Conservation (phyloP, 139 green algal genomes). For the Trebouxia sp. region DNA sequence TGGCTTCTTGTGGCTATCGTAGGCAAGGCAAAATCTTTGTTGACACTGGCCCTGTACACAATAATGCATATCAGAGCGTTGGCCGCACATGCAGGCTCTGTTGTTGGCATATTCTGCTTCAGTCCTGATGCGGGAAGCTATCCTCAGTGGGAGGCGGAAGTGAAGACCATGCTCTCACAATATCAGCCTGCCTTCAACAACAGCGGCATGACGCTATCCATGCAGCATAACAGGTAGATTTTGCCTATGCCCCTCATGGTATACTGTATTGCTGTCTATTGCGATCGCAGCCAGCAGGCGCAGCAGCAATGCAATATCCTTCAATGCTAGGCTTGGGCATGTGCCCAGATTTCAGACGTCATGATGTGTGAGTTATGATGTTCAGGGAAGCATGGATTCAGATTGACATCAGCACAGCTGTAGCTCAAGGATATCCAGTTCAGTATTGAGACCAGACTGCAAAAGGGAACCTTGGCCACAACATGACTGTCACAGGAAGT, state of each 20-base stretch:
- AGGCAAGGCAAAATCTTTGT: not conserved
- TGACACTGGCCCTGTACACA: too few relatives aligned
- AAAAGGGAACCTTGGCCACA: too few relatives aligned
- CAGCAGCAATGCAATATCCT: too few relatives aligned
- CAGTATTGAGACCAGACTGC: not conserved
- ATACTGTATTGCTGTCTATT: too few relatives aligned
- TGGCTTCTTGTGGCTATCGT: not conserved
- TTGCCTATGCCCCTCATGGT: too few relatives aligned
- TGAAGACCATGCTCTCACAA: not conserved
- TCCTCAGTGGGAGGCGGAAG: constrained; percentile 9
- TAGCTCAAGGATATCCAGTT: not conserved
- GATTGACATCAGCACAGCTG: not conserved
- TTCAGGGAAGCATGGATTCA: not conserved
- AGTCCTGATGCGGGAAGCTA: constrained; percentile 9
- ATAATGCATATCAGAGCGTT: too few relatives aligned
- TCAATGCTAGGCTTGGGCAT: too few relatives aligned
- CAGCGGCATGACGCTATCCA: not conserved
- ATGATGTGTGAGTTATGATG: too few relatives aligned
- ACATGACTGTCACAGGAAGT: too few relatives aligned
- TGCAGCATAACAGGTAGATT: constrained; percentile 7
- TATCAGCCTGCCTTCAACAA: not conserved
- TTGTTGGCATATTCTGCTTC: constrained; percentile 3
- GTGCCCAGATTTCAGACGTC: too few relatives aligned
- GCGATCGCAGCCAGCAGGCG: not conserved
- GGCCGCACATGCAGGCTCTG: not conserved